Evolutionary conservation across 768 basidiomycete species (phyloP).

Genomic region (Chalciporus chontae): DNA sequence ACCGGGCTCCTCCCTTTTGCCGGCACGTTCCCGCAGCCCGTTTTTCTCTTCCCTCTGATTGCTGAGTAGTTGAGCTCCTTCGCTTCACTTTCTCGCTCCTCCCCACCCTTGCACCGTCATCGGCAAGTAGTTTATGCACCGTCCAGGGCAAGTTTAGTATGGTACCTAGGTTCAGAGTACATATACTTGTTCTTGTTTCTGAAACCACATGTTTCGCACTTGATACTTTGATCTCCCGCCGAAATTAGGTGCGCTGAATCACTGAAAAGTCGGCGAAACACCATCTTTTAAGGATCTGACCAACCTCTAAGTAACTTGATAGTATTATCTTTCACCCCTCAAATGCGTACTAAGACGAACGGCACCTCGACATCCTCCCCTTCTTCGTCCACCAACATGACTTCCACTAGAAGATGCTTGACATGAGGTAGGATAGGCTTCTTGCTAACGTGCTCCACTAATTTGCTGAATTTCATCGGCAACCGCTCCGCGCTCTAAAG

Average conservation of each 20-base stretch:
- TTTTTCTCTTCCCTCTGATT: conserved; percentile 9
- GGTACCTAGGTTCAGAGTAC: conserved; percentile 22
- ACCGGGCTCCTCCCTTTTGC: conserved; percentile 12
- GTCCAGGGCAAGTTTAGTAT: conserved; percentile 8
- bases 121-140: conserved; percentile 44
- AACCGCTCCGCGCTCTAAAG: conserved; percentile 80
- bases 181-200: conserved; percentile 1
- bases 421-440: conserved; percentile 83
- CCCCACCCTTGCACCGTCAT: conserved; percentile 22
- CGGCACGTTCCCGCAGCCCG: conserved; percentile 3
- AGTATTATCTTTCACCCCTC: conserved; percentile 17
- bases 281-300: background rate
- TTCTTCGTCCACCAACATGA: conserved; percentile 90
- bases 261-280: background rate
- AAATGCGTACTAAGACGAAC: conserved; percentile 75
- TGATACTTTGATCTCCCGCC: too few relatives aligned
- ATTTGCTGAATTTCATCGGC: conserved; percentile 83
- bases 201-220: background rate
- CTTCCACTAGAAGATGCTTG: conserved; percentile 86
- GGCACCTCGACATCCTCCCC: conserved; percentile 96
- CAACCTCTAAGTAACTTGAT: background rate
- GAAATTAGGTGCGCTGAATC: too few relatives aligned
- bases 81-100: conserved; percentile 22
- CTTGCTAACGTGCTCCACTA: conserved; percentile 94
- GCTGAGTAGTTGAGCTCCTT: conserved; percentile 16